phyloP scores from a whole-genome alignment of 495 filamentous ascomycete genomes.

The Clohesyomyces aquaticus region DNA sequence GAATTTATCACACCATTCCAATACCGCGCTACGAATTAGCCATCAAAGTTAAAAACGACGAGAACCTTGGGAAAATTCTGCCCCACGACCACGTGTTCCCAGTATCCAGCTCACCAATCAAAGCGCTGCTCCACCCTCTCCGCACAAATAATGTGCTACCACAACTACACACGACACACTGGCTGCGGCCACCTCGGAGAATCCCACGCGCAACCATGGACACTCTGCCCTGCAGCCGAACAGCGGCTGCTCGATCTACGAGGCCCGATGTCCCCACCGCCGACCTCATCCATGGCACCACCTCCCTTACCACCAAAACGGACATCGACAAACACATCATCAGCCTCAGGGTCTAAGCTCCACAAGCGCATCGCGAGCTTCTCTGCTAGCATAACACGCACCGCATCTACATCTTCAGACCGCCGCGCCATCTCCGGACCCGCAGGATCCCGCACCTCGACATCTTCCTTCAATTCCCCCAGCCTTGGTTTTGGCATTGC shows the following conservation, averaged over 20 bases:
- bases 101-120: too few species aligned
- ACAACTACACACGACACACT: conserved; percentile 24
- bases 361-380: neutral
- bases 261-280: neutral
- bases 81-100: too few species aligned
- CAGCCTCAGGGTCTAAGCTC: too few species aligned
- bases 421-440: neutral
- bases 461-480: neutral
- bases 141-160: conserved; percentile 28
- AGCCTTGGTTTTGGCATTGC: neutral
- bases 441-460: neutral
- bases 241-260: neutral
- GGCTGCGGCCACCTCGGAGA: conserved; percentile 26
- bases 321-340: conserved; percentile 1
- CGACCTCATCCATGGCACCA: neutral
- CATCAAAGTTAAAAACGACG: too few species aligned
- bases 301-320: neutral
- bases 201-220: conserved; percentile 9
- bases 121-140: neutral
- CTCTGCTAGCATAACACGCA: neutral
- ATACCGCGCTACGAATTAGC: too few species aligned
- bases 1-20: too few species aligned
- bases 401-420: neutral
- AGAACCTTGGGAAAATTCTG: too few species aligned
- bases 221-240: conserved; percentile 13